phyloP scores from a whole-genome alignment of 2,329 filamentous ascomycete genomes.

The Byssochlamys sp. region DNA sequence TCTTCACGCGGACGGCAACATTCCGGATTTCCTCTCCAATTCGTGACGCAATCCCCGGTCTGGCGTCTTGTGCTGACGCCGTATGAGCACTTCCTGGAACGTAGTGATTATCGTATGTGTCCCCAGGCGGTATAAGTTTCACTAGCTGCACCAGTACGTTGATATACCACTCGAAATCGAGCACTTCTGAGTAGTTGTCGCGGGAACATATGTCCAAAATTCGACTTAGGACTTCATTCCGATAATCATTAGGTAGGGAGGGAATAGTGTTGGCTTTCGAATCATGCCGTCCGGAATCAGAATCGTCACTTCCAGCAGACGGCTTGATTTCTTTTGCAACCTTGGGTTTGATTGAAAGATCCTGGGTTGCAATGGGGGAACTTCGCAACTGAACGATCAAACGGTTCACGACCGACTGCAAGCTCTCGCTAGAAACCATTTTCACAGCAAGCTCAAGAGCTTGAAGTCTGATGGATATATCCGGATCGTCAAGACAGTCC shows the following conservation, averaged over 20 bases:
- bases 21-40: slow-evolving; percentile 84
- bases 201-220: slow-evolving; percentile 83
- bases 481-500: slow-evolving; percentile 87
- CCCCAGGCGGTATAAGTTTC: slow-evolving; percentile 43
- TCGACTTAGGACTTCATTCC: slow-evolving; percentile 67
- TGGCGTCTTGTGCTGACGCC: slow-evolving; percentile 6
- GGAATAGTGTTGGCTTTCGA: slow-evolving; percentile 42
- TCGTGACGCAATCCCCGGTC: slow-evolving; percentile 20
- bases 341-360: slow-evolving; percentile 29
- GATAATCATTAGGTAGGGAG: slow-evolving; percentile 76
- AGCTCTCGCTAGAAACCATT: slow-evolving; percentile 83
- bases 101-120: slow-evolving; percentile 11
- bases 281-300: slow-evolving; percentile 47
- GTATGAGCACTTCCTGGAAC: slow-evolving; percentile 9
- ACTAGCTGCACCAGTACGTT: slow-evolving; percentile 80
- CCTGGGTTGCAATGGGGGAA: slow-evolving; percentile 47
- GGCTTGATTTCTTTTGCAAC: slow-evolving; percentile 36
- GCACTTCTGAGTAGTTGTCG: slow-evolving; percentile 74
- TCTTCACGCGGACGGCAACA: slow-evolving; percentile 81
- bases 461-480: slow-evolving; percentile 90
- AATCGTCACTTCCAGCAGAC: slow-evolving; percentile 48
- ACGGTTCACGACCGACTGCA: slow-evolving; percentile 73
- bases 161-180: slow-evolving; percentile 96
- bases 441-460: slow-evolving; percentile 83
- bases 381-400: slow-evolving; percentile 74